Evolutionary conservation across 371 early-diverging fungal genomes (phyloP).

Genomic region (Rhizomucor pusillus): DNA sequence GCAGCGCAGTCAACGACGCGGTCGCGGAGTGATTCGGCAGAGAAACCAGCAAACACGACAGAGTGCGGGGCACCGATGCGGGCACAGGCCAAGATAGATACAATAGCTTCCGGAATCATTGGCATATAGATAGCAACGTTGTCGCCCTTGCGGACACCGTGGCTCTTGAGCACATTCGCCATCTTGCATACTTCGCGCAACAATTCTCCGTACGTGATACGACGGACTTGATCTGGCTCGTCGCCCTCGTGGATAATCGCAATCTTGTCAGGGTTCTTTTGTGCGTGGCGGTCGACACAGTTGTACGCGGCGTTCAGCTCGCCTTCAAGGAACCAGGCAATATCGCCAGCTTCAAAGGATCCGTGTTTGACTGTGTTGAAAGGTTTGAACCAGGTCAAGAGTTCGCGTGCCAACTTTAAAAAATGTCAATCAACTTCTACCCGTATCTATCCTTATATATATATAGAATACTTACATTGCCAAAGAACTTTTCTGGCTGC

Average conservation of each 20-base stretch:
- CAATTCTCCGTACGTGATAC: slow-evolving; percentile 87
- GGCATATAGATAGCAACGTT: slow-evolving; percentile 98
- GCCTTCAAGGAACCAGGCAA: slow-evolving; percentile 94
- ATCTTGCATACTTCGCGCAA: slow-evolving; percentile 80
- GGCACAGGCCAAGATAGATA: slow-evolving; percentile 93
- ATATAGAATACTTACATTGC: slow-evolving; percentile 10
- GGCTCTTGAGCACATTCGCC: slow-evolving; percentile 76
- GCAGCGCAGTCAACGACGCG: slow-evolving; percentile 81
- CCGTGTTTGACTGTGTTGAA: slow-evolving; percentile 69
- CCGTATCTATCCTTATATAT: too few species aligned
- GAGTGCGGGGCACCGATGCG: slow-evolving; percentile 89
- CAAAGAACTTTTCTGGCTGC: slow-evolving; percentile 52
- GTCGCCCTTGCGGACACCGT: slow-evolving; percentile 90
- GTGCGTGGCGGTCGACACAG: slow-evolving; percentile 95
- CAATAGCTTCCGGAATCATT: slow-evolving; percentile 94
- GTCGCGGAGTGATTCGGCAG: slow-evolving; percentile 83
- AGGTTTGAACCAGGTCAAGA: slow-evolving; percentile 76
- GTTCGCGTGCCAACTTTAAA: slow-evolving; percentile 63
- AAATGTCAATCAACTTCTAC: background rate
- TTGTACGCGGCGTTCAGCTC: slow-evolving; percentile 94
- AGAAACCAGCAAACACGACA: slow-evolving; percentile 96
- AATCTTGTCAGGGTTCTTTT: slow-evolving; percentile 61
- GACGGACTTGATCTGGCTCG: slow-evolving; percentile 72
- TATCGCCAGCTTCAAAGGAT: slow-evolving; percentile 70
- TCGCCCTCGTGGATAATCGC: slow-evolving; percentile 92